Percentiles rank a stretch among this genome's conserved stretches.
Conservation (phyloP, 2,329 filamentous ascomycete species). For the Talaromyces sp. region DNA sequence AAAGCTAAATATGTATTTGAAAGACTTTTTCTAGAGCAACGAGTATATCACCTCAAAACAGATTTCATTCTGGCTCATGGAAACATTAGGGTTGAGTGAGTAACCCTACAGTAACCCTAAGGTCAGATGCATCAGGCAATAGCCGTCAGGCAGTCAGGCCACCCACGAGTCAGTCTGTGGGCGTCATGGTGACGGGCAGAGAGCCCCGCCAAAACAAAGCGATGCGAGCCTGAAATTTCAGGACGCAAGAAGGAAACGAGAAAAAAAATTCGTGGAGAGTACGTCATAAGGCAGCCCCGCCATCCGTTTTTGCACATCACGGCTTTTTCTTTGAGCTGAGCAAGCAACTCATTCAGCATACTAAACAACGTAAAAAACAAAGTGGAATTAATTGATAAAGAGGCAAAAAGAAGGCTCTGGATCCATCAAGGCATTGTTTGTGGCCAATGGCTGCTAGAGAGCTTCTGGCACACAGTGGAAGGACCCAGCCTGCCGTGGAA, state of each 20-base stretch:
- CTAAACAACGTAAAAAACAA: background rate
- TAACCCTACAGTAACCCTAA: no score
- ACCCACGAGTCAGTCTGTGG: no score
- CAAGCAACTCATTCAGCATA: no score
- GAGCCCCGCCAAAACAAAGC: background rate
- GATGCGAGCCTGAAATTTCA: background rate
- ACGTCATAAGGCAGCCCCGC: background rate
- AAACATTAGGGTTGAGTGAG: no score
- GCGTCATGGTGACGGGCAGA: background rate
- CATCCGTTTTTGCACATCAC: background rate
- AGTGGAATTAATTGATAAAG: background rate
- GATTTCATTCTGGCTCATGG: no score
- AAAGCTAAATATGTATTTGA: no score
- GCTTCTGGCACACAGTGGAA: constrained; percentile 28
- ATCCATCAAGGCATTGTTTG: background rate
- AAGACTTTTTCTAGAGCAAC: no score
- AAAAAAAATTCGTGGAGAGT: background rate
- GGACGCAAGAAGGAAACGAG: background rate
- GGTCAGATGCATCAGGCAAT: no score
- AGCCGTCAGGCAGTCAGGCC: background rate
- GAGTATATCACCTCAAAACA: no score
- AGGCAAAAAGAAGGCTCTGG: constrained; percentile 4
- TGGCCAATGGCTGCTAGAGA: background rate
- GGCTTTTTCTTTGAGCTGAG: background rate
- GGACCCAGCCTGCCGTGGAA: constrained; percentile 35